Percentiles rank a stretch among this genome's conserved stretches.
phyloP scores from a whole-genome alignment of 768 basidiomycete species.

The Tulasnella sp. region DNA sequence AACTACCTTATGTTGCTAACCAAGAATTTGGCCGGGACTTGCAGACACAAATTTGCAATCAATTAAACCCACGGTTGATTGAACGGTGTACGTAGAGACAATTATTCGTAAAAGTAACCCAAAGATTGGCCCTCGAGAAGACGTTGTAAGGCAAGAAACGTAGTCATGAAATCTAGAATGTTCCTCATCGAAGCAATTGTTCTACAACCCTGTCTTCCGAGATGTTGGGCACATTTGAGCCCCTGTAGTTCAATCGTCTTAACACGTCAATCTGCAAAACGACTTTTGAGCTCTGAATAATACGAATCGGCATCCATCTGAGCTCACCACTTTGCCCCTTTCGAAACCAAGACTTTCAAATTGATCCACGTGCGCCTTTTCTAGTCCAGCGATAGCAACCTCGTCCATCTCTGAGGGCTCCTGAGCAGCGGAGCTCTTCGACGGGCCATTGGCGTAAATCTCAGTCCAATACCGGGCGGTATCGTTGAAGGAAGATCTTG shows the following conservation, averaged over 20 bases:
- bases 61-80: too few relatives aligned
- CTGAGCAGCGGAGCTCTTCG: background rate
- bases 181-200: too few relatives aligned
- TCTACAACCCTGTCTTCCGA: conserved; percentile 74
- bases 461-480: conserved; percentile 93
- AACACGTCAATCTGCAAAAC: conserved; percentile 66
- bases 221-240: conserved; percentile 66
- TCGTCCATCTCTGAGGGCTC: conserved; percentile 27
- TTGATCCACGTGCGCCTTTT: conserved; percentile 67
- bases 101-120: too few relatives aligned
- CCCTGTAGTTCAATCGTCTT: conserved; percentile 75
- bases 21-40: too few relatives aligned
- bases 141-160: too few relatives aligned
- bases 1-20: too few relatives aligned
- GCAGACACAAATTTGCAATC: too few relatives aligned
- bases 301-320: background rate
- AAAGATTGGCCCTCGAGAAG: too few relatives aligned
- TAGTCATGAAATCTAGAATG: too few relatives aligned
- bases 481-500: conserved; percentile 73
- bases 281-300: background rate
- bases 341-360: conserved; percentile 79
- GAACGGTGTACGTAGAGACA: too few relatives aligned
- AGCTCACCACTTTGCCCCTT: conserved; percentile 69
- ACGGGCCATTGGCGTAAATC: conserved; percentile 70
- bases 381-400: conserved; percentile 64